phyloP scores from a whole-genome alignment of 1,139 yeast genomes.

The Pneumocystis wakefieldiae region DNA sequence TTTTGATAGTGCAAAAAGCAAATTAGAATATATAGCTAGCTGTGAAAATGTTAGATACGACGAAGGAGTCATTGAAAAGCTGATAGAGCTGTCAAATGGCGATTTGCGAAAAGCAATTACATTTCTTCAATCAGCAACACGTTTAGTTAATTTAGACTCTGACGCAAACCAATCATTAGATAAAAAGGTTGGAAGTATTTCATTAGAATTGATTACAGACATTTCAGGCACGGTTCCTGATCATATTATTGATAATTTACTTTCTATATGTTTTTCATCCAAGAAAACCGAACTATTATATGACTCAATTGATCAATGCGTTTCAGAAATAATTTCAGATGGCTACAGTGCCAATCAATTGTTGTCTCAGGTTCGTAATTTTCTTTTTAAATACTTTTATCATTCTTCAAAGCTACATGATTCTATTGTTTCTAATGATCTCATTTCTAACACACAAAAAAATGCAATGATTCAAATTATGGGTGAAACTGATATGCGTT shows the following conservation, averaged over 20 bases:
- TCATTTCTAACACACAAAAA: slow-evolving; percentile 41
- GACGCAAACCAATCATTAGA: slow-evolving; percentile 18
- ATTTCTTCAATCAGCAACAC: slow-evolving; percentile 72
- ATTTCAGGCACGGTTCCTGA: slow-evolving; percentile 75
- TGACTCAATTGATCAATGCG: slow-evolving; percentile 31
- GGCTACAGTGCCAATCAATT: slow-evolving; percentile 87
- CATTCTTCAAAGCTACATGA: slow-evolving; percentile 41
- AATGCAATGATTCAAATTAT: slow-evolving; percentile 47
- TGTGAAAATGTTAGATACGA: slow-evolving; percentile 34
- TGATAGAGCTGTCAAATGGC: slow-evolving; percentile 60
- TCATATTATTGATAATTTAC: slow-evolving; percentile 33
- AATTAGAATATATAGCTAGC: slow-evolving; percentile 49
- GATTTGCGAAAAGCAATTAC: slow-evolving; percentile 92
- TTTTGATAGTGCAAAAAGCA: slow-evolving; percentile 47
- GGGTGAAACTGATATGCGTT: slow-evolving; percentile 59
- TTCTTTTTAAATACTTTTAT: not conserved
- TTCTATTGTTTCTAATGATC: slow-evolving; percentile 43
- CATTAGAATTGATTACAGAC: slow-evolving; percentile 36
- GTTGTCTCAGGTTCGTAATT: slow-evolving; percentile 35
- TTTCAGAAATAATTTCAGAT: slow-evolving; percentile 43
- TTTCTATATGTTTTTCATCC: slow-evolving; percentile 24
- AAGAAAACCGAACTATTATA: slow-evolving; percentile 2
- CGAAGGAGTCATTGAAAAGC: slow-evolving; percentile 41
- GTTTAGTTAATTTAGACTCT: slow-evolving; percentile 28
- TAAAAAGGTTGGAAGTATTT: slow-evolving; percentile 23